These are phyloP conservation scores for Venturia aucupariae DNA, from an alignment of 2,329 filamentous ascomycete species.

Conservation along the genomic window DNA sequence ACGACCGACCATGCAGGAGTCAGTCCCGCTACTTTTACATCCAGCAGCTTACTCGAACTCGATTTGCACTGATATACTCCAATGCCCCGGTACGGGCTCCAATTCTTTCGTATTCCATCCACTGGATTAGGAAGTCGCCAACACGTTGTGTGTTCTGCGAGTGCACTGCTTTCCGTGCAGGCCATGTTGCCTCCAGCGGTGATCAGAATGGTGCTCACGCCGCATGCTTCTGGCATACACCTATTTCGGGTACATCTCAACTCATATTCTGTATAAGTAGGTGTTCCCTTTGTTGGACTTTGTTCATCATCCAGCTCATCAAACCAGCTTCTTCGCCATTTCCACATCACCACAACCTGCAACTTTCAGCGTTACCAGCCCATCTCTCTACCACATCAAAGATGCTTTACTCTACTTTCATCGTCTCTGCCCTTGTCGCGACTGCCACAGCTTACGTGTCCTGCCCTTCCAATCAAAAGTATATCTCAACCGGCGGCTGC, in stretches of 20 bases:
- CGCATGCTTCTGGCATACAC: background rate
- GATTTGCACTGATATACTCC: background rate
- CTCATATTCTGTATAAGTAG: background rate
- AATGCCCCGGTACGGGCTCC: background rate
- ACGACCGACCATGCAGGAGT: background rate
- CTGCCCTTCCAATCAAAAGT: background rate
- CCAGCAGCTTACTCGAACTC: background rate
- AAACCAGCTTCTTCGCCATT: background rate
- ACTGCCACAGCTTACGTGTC: background rate
- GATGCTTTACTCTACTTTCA: background rate
- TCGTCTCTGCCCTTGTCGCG: background rate
- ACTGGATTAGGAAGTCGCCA: background rate
- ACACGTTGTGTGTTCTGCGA: background rate
- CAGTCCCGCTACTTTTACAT: background rate
- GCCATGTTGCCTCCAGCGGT: background rate
- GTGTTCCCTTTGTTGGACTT: background rate
- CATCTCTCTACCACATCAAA: background rate
- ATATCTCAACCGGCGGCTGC: background rate
- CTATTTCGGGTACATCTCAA: background rate
- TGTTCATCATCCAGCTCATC: background rate
- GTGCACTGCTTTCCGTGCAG: background rate
- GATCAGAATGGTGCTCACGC: background rate
- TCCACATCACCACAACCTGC: background rate
- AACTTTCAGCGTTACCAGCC: background rate
- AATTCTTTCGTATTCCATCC: background rate